Evolutionary conservation across 1,139 yeast species (phyloP).

Genomic region (Martiniozyma asiatica): DNA sequence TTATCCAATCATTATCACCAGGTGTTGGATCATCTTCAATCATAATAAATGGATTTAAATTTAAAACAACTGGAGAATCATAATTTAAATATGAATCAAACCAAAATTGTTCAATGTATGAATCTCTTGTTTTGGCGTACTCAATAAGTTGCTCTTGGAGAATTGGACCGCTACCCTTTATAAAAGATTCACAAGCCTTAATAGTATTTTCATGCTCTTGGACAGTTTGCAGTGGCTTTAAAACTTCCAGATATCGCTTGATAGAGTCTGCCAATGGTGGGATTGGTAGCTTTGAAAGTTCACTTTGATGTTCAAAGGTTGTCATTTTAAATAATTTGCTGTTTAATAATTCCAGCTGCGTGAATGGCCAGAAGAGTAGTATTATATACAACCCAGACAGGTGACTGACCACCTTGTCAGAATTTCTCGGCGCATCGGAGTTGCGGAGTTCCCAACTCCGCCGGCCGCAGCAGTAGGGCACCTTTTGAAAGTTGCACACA

Average conservation of each 20-base stretch:
- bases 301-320: slow-evolving; percentile 47
- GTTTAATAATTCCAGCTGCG: slow-evolving; percentile 2
- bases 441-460: too few relatives aligned
- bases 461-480: too few relatives aligned
- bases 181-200: slow-evolving; percentile 46
- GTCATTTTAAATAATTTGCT: slow-evolving; percentile 10
- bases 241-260: slow-evolving; percentile 45
- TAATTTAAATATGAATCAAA: slow-evolving; percentile 77
- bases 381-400: too few relatives aligned
- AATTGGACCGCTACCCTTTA: slow-evolving; percentile 43
- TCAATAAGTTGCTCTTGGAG: slow-evolving; percentile 53
- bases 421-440: too few relatives aligned
- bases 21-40: slow-evolving; percentile 88
- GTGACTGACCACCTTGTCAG: too few relatives aligned
- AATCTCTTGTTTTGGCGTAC: slow-evolving; percentile 52
- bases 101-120: slow-evolving; percentile 90
- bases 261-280: slow-evolving; percentile 64
- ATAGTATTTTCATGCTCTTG: slow-evolving; percentile 52
- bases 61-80: slow-evolving; percentile 81
- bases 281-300: slow-evolving; percentile 58
- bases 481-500: too few relatives aligned
- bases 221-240: slow-evolving; percentile 68
- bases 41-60: slow-evolving; percentile 77
- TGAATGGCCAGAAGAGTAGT: too few relatives aligned
- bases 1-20: slow-evolving; percentile 57